These are phyloP conservation scores for Candida yuanshanica DNA, from an alignment of 805 yeast species.

Conservation along the genomic window DNA sequence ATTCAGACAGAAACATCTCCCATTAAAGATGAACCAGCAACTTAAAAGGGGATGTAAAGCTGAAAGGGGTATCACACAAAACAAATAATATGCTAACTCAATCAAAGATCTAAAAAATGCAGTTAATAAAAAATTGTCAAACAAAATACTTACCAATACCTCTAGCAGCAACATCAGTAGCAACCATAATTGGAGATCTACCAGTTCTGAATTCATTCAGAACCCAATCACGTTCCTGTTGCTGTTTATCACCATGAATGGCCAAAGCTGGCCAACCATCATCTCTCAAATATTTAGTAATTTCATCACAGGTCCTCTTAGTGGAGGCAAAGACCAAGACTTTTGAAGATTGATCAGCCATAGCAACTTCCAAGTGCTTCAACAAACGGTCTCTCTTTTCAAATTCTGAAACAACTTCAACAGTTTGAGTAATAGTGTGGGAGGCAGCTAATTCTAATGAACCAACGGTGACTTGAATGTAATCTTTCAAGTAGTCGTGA, in stretches of 20 bases:
- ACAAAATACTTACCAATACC: constrained; percentile 87
- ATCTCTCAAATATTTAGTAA: constrained; percentile 83
- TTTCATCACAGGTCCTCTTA: constrained; percentile 95
- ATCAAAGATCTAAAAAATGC: constrained; percentile 18
- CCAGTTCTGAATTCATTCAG: constrained; percentile 88
- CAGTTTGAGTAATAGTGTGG: constrained; percentile 89
- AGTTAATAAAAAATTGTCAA: constrained; percentile 13
- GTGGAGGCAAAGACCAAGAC: constrained; percentile 91
- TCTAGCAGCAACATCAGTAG: constrained; percentile 99
- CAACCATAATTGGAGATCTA: constrained; percentile 94
- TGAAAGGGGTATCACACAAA: neutral
- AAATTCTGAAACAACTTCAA: constrained; percentile 85
- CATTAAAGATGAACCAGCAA: neutral
- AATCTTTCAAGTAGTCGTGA: constrained; percentile 84
- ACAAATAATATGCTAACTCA: neutral
- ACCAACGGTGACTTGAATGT: constrained; percentile 95
- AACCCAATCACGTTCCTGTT: constrained; percentile 98
- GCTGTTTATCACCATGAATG: constrained; percentile 97
- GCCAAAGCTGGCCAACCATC: constrained; percentile 99
- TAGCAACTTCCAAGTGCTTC: constrained; percentile 78
- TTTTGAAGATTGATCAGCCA: constrained; percentile 66
- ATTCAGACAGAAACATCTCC: neutral
- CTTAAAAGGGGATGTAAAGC: neutral
- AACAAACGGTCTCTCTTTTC: constrained; percentile 91
- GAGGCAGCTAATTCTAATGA: constrained; percentile 95